Conservation (phyloP, 225 moss, liverwort and hornwort species). For the Climacium dendroides region DNA sequence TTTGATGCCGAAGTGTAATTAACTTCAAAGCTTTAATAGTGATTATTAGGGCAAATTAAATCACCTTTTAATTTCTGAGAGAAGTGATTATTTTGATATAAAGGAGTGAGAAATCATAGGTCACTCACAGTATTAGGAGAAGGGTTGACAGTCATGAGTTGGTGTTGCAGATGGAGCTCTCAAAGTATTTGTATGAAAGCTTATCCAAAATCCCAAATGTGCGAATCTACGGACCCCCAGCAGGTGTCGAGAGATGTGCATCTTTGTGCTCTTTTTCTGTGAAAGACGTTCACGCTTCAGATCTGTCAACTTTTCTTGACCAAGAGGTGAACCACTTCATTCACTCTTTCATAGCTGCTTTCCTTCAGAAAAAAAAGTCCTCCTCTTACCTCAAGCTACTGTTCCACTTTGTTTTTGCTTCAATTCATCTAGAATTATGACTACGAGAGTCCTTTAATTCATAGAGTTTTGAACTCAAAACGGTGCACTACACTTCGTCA, state of each 20-base stretch:
- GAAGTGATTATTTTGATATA: not conserved
- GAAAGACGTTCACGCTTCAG: constrained; percentile 52
- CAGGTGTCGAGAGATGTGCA: constrained; percentile 24
- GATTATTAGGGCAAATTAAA: not conserved
- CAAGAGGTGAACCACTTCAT: constrained; percentile 35
- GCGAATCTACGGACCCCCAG: constrained; percentile 55
- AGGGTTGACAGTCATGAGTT: not conserved
- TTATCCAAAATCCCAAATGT: constrained; percentile 41
- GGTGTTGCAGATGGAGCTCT: constrained; percentile 53
- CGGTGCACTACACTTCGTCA: not conserved
- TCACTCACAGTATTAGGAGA: not conserved
- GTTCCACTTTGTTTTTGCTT: not conserved
- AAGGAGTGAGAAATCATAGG: not conserved
- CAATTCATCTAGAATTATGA: not conserved
- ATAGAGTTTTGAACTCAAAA: not conserved
- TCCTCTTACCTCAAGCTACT: not conserved
- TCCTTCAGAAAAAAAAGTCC: too few relatives aligned
- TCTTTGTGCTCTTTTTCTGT: constrained; percentile 67
- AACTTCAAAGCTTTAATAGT: too few relatives aligned
- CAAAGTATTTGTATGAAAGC: constrained; percentile 58
- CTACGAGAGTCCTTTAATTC: not conserved
- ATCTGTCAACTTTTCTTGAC: constrained; percentile 64
- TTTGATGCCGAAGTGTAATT: not conserved
- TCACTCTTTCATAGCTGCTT: not conserved
- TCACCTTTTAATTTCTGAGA: too few relatives aligned